Base-by-base conservation (phyloP, 2,329 filamentous ascomycete species). In the Nectriaceae sp. region DNA sequence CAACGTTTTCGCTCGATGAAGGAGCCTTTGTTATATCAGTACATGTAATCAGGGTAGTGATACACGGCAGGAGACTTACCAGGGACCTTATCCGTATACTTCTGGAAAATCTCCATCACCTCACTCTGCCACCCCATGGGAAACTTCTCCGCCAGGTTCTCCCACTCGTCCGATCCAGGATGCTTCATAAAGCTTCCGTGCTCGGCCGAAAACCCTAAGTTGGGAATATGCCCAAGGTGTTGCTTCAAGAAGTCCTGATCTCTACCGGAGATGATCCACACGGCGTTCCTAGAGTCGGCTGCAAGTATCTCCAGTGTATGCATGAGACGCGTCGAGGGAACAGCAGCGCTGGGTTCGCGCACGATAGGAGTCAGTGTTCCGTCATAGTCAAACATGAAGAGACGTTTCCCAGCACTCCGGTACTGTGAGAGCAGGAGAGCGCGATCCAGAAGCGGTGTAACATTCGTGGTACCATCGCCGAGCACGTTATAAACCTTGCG, bases 351-450 rank as follows among this genome's bases (percentile, higher is more conserved):
- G 2, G 94, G 94, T 63, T 97, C 91, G 59, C 88, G 87, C 46
- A 97, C 94, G 61, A 99, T 97, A 0, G 92, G 90, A 3, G 94
- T 97, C 46, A 99, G 80, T 1, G 94, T 99, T 40, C 94, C 94
- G 67, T 99, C 94, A 64, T 99, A 99, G 72, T 99, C 94, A 66
- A 97, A 97, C 89, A 99, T 93, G 75, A 97, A 96, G 3, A 99
- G 77, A 11, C 94, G 85, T 70, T 89, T 90, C 53, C 81, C 81
- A 3, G 90, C 85, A 33, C 80, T 75, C 51, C 84, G 83, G 70
- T 97, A 97, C 51, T 86, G 85, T 46, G 79, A 74, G 5, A 96
- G 75, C 56, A 97, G 71, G 53, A 83, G 77, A 3, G 84, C 77
- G 29, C 85, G 85, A 65, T 97, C 91, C 18, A 97, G 82, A 2